phyloP scores from a whole-genome alignment of 768 basidiomycete genomes.

The Tulasnella sp. region DNA sequence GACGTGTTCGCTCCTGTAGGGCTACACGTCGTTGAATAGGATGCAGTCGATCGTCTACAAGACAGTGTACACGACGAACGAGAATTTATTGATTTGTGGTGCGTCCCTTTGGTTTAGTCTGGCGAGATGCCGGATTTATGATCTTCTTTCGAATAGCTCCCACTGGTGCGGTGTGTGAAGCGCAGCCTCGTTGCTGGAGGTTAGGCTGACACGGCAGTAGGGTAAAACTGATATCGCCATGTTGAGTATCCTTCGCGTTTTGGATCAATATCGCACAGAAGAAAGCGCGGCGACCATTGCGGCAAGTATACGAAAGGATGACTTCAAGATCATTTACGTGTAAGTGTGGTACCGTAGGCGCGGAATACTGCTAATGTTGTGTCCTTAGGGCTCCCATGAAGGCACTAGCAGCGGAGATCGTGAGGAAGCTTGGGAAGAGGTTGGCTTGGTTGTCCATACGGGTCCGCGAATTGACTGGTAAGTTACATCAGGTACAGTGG shows the following conservation, averaged over 20 bases:
- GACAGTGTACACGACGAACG: slow-evolving; percentile 87
- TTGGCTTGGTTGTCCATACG: slow-evolving; percentile 75
- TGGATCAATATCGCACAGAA: slow-evolving; percentile 51
- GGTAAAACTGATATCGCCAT: slow-evolving; percentile 99
- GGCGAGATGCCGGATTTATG: not conserved
- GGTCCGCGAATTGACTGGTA: slow-evolving; percentile 85
- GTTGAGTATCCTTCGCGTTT: slow-evolving; percentile 79
- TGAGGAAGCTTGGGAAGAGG: slow-evolving; percentile 81
- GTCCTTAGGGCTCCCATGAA: slow-evolving; percentile 88
- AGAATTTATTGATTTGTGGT: slow-evolving; percentile 93
- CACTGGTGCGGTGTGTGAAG: slow-evolving; percentile 75
- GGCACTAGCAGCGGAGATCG: slow-evolving; percentile 89
- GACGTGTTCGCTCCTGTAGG: slow-evolving; percentile 34
- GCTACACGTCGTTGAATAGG: slow-evolving; percentile 76
- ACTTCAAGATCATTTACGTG: slow-evolving; percentile 98
- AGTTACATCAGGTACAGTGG: slow-evolving; percentile 15
- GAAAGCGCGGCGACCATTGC: slow-evolving; percentile 27
- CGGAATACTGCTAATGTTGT: not conserved
- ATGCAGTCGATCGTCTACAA: slow-evolving; percentile 93
- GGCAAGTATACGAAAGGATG: slow-evolving; percentile 46
- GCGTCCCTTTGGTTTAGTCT: slow-evolving; percentile 22
- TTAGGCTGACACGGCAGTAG: slow-evolving; percentile 29
- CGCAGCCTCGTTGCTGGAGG: not conserved
- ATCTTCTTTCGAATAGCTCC: slow-evolving; percentile 46
- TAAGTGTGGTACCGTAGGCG: slow-evolving; percentile 27